phyloP scores from a whole-genome alignment of 495 filamentous ascomycete species.

The Xylaria venustula region DNA sequence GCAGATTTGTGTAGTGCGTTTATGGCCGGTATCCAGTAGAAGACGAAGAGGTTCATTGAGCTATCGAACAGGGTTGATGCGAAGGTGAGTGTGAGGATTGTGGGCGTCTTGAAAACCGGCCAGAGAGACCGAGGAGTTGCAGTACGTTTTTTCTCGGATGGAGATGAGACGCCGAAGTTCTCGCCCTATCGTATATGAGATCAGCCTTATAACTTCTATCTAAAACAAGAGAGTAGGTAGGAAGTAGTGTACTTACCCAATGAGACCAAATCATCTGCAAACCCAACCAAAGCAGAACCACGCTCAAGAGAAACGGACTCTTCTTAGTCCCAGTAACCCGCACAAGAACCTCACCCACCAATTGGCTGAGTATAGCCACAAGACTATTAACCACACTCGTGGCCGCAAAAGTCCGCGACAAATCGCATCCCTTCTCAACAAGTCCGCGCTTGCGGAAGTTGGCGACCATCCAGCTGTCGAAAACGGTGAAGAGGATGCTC shows the following conservation, averaged over 20 bases:
- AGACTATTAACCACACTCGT: conserved; percentile 53
- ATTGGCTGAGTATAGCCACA: conserved; percentile 49
- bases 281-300: conserved; percentile 37
- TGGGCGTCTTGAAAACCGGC: conserved; percentile 31
- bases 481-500: conserved; percentile 54
- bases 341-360: conserved; percentile 39
- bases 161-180: conserved; percentile 41
- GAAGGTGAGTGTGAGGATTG: conserved; percentile 43
- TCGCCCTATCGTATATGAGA: conserved; percentile 36
- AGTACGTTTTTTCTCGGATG: neutral
- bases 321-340: conserved; percentile 43
- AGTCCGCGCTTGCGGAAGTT: conserved; percentile 41
- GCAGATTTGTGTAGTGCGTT: conserved; percentile 33
- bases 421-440: conserved; percentile 28
- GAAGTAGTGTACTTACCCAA: conserved; percentile 41
- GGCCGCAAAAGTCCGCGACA: conserved; percentile 48
- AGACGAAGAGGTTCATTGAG: conserved; percentile 60
- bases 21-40: conserved; percentile 55
- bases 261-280: conserved; percentile 39
- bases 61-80: conserved; percentile 56
- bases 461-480: conserved; percentile 61
- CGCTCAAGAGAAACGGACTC: conserved; percentile 48
- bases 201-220: neutral
- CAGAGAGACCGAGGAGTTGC: conserved; percentile 13
- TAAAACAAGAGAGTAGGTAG: neutral